A percentile compares a stretch with the other conserved stretches of the same genome.
These are phyloP conservation scores for Rhododendron henanense DNA, from an alignment of 148 eudicot genomes.

Conservation along the genomic window DNA sequence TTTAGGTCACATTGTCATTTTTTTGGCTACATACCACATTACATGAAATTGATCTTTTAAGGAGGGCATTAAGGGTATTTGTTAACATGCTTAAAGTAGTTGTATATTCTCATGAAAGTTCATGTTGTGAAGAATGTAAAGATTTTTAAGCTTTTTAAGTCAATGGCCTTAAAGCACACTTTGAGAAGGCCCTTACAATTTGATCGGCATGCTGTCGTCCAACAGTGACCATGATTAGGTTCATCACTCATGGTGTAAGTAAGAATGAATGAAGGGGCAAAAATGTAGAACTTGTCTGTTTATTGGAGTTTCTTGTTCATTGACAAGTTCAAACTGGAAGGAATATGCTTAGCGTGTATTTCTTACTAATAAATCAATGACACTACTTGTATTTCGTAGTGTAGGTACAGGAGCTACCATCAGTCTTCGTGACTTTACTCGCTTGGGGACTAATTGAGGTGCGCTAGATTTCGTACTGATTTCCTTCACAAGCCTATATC, in stretches of 20 bases:
- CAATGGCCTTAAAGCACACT: background rate
- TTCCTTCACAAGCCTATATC: background rate
- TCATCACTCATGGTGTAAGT: background rate
- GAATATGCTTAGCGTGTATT: background rate
- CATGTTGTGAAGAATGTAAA: background rate
- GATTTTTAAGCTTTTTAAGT: background rate
- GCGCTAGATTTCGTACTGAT: slow-evolving; percentile 13
- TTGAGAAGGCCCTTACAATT: background rate
- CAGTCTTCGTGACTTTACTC: slow-evolving; percentile 64
- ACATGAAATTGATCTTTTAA: background rate
- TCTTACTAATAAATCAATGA: background rate
- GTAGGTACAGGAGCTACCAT: slow-evolving; percentile 71
- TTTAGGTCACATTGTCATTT: background rate
- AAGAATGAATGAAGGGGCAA: background rate
- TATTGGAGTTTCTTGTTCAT: slow-evolving; percentile 4
- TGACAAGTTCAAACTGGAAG: background rate
- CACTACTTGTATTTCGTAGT: background rate
- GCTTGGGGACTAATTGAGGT: slow-evolving; percentile 85
- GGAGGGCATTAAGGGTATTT: background rate
- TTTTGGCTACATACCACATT: background rate
- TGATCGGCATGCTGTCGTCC: background rate
- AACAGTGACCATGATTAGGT: background rate
- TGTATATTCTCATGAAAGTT: background rate
- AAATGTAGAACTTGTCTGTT: background rate
- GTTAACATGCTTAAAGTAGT: background rate